Evolutionary conservation across 148 eudicot species (phyloP).

Genomic region (Rhododendron williamsianum): DNA sequence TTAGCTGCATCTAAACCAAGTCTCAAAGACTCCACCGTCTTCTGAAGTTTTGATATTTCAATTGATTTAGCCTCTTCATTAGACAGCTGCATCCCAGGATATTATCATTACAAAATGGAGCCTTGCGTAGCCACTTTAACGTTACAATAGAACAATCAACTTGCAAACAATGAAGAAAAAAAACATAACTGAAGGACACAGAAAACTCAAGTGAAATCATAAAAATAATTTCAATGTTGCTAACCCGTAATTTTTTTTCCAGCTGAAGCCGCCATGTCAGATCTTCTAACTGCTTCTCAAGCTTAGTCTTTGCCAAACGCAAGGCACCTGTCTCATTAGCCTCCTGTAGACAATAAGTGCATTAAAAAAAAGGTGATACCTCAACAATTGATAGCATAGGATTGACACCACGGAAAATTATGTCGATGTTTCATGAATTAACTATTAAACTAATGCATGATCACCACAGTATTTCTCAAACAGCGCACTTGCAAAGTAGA

Average conservation of each 20-base stretch:
- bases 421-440: not conserved
- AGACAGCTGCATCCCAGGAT: conserved; percentile 52
- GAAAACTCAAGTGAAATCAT: not conserved
- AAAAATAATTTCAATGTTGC: not conserved
- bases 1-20: conserved; percentile 76
- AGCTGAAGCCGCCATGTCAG: conserved; percentile 79
- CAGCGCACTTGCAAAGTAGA: not conserved
- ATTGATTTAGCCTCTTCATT: conserved; percentile 71
- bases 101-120: not conserved
- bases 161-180: not conserved
- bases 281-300: conserved; percentile 95
- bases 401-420: not conserved
- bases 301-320: conserved; percentile 85
- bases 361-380: not conserved
- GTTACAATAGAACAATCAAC: not conserved
- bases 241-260: conserved; percentile 89
- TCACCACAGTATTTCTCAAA: not conserved
- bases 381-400: not conserved
- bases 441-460: not conserved
- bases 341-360: conserved; percentile 42
- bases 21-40: conserved; percentile 51
- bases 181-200: not conserved
- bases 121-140: not conserved
- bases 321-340: conserved; percentile 99
- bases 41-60: conserved; percentile 71